phyloP scores from a whole-genome alignment of 2,329 filamentous ascomycete species.

The Fonsecaea pugnacius region DNA sequence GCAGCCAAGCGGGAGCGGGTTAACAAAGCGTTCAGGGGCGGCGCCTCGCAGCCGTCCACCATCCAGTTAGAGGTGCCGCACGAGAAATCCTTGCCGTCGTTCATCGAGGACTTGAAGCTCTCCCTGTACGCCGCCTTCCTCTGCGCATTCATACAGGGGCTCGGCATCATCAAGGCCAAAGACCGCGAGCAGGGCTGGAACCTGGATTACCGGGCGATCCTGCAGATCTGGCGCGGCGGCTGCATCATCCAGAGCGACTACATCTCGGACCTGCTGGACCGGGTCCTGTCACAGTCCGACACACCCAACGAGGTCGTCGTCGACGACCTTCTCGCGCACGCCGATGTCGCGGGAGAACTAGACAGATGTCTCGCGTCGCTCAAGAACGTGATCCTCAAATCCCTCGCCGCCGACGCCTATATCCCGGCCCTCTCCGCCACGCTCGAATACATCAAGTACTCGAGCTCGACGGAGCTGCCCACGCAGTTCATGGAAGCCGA shows the following conservation, averaged over 20 bases:
- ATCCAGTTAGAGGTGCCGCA: constrained; percentile 35
- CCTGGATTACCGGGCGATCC: constrained; percentile 47
- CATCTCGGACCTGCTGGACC: constrained; percentile 62
- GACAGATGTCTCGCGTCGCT: constrained; percentile 56
- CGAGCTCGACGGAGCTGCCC: constrained; percentile 62
- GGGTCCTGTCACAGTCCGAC: constrained; percentile 35
- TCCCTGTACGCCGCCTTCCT: constrained; percentile 68
- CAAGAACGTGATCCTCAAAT: constrained; percentile 61
- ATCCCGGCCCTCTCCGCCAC: constrained; percentile 65
- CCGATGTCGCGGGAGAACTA: constrained; percentile 59
- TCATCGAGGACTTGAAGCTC: constrained; percentile 63
- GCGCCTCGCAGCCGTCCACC: constrained; percentile 33
- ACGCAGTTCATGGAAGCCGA: constrained; percentile 73
- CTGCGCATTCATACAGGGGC: constrained; percentile 66
- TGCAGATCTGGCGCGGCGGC: constrained; percentile 68
- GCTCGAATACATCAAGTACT: constrained; percentile 70
- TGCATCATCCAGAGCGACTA: constrained; percentile 73
- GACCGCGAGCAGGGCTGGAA: constrained; percentile 64
- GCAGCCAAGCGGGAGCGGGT: constrained; percentile 59
- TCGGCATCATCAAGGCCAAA: constrained; percentile 66
- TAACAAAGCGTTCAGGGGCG: constrained; percentile 37
- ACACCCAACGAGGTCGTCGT: constrained; percentile 39
- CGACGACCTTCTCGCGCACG: constrained; percentile 53
- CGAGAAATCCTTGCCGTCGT: constrained; percentile 46
- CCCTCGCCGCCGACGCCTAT: constrained; percentile 62